These are phyloP conservation scores for Kokia cookei DNA, from an alignment of 441 rosid species.

Conservation along the genomic window DNA sequence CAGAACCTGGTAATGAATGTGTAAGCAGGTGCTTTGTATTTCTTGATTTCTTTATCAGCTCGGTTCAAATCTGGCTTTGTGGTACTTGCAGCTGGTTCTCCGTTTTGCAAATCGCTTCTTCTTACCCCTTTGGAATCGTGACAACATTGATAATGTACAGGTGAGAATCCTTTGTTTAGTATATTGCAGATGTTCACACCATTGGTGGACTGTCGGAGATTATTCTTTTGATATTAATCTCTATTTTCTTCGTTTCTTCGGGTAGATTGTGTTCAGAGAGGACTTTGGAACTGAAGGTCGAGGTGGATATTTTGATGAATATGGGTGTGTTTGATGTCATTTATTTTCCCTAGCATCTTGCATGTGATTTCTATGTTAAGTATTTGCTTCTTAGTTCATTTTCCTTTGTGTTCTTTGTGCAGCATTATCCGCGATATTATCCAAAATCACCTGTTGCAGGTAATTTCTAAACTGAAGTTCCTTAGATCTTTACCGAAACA, in stretches of 20 bases:
- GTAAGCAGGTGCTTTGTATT: background rate
- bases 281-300: slow-evolving; percentile 99
- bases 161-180: slow-evolving; percentile 31
- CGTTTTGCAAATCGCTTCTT: slow-evolving; percentile 98
- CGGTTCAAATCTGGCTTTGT: slow-evolving; percentile 13
- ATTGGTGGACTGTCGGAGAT: background rate
- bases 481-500: background rate
- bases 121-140: slow-evolving; percentile 99
- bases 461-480: slow-evolving; percentile 7
- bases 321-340: slow-evolving; percentile 52
- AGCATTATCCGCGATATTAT: slow-evolving; percentile 98
- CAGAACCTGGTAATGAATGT: slow-evolving; percentile 81
- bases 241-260: slow-evolving; percentile 9
- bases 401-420: slow-evolving; percentile 22
- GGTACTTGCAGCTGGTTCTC: slow-evolving; percentile 71
- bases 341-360: background rate
- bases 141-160: slow-evolving; percentile 93
- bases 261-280: slow-evolving; percentile 93
- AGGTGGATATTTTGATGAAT: slow-evolving; percentile 98
- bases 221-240: background rate
- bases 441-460: slow-evolving; percentile 97
- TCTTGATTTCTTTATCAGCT: slow-evolving; percentile 13
- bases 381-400: slow-evolving; percentile 1
- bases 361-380: background rate
- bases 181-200: background rate